phyloP scores from a whole-genome alignment of 2,329 filamentous ascomycete genomes.

The Didymellaceae sp. region DNA sequence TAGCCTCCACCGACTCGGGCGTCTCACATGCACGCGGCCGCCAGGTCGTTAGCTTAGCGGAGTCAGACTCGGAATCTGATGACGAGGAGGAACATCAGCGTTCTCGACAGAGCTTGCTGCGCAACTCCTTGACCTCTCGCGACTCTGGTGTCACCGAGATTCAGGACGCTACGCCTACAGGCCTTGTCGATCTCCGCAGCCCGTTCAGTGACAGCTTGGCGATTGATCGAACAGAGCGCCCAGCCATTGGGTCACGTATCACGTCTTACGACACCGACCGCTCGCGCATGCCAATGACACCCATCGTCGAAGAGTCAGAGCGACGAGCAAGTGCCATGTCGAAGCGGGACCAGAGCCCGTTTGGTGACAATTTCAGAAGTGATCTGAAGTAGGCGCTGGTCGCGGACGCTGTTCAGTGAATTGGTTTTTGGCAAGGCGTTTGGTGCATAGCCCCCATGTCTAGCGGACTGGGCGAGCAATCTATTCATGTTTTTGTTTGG shows the following conservation, averaged over 20 bases:
- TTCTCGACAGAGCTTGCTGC: conserved; percentile 40
- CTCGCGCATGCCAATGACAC: conserved; percentile 47
- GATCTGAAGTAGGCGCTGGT: conserved; percentile 11
- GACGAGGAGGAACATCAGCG: conserved; percentile 44
- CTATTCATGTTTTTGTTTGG: conserved; percentile 8
- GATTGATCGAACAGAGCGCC: conserved; percentile 29
- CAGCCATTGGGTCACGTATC: conserved; percentile 37
- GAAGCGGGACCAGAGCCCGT: conserved; percentile 43
- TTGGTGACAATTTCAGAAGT: conserved; percentile 40
- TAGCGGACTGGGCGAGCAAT: conserved; percentile 20
- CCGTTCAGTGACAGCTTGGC: conserved; percentile 44
- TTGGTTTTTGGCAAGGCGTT: conserved; percentile 18
- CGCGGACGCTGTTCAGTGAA: not conserved
- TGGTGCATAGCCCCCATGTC: conserved; percentile 17
- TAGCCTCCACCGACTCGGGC: conserved; percentile 42
- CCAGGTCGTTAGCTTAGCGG: conserved; percentile 25
- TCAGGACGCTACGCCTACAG: conserved; percentile 43
- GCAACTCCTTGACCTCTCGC: conserved; percentile 32
- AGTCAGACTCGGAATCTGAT: conserved; percentile 44
- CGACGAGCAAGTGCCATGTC: conserved; percentile 43
- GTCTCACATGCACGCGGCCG: conserved; percentile 43
- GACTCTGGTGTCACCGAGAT: conserved; percentile 45
- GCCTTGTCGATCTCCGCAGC: conserved; percentile 36
- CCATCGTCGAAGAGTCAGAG: conserved; percentile 56
- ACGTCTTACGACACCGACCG: conserved; percentile 38